These are phyloP conservation scores for Penicillium digitatum DNA, from an alignment of 2,329 filamentous ascomycete species.

Conservation along the genomic window DNA sequence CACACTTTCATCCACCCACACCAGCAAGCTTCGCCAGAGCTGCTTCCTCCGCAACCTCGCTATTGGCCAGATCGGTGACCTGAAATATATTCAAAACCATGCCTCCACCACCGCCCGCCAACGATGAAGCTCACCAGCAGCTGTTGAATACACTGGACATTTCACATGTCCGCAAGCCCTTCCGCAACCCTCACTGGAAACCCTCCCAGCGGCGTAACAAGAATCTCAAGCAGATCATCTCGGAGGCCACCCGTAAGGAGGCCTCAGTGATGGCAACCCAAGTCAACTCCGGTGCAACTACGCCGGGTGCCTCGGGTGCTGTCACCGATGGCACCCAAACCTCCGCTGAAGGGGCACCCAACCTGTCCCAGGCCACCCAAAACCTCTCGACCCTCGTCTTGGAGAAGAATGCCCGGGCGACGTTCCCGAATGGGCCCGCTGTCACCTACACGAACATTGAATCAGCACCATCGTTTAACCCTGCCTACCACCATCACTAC, in stretches of 20 bases:
- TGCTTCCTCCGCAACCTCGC: slow-evolving; percentile 14
- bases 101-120: slow-evolving; percentile 62
- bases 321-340: slow-evolving; percentile 43
- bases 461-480: slow-evolving; percentile 77
- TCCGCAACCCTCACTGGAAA: slow-evolving; percentile 86
- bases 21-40: background rate
- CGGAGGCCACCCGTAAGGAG: slow-evolving; percentile 82
- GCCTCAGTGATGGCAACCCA: slow-evolving; percentile 82
- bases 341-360: slow-evolving; percentile 52
- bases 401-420: slow-evolving; percentile 64
- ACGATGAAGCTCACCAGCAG: slow-evolving; percentile 77
- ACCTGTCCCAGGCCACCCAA: slow-evolving; percentile 83
- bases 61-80: background rate
- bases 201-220: slow-evolving; percentile 96
- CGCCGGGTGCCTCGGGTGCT: slow-evolving; percentile 49
- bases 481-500: slow-evolving; percentile 77
- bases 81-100: slow-evolving; percentile 37
- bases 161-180: slow-evolving; percentile 77
- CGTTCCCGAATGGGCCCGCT: slow-evolving; percentile 56
- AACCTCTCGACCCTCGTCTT: slow-evolving; percentile 83
- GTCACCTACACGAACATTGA: slow-evolving; percentile 97
- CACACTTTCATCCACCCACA: background rate
- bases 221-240: slow-evolving; percentile 94
- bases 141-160: slow-evolving; percentile 92
- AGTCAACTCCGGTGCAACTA: slow-evolving; percentile 74